Percentiles rank a stretch among this genome's conserved stretches.
Conservation (phyloP, 352 stramenopile species). For the Pythium chondricola region DNA sequence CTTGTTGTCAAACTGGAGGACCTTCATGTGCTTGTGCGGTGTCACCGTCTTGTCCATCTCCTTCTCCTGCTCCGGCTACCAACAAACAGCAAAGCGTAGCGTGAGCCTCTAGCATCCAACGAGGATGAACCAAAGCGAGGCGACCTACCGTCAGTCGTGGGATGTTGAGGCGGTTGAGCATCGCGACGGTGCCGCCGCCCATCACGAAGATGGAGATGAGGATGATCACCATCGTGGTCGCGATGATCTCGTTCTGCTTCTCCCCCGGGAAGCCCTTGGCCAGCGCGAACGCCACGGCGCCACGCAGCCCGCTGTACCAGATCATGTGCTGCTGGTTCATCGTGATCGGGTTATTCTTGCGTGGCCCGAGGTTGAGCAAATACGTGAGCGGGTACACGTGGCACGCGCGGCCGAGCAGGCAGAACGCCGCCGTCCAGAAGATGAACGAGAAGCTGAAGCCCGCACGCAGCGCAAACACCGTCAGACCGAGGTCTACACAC, state of each 20-base stretch:
- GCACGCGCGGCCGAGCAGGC: slow-evolving; percentile 70
- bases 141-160: slow-evolving; percentile 61
- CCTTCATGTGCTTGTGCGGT: slow-evolving; percentile 73
- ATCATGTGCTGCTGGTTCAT: slow-evolving; percentile 92
- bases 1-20: slow-evolving; percentile 84
- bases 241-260: slow-evolving; percentile 81
- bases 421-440: slow-evolving; percentile 82
- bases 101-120: neutral
- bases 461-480: slow-evolving; percentile 77
- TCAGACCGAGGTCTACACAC: slow-evolving; percentile 81
- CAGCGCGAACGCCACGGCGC: slow-evolving; percentile 90
- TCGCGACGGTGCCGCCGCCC: slow-evolving; percentile 84
- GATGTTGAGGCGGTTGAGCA: slow-evolving; percentile 85
- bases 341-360: slow-evolving; percentile 58
- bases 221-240: slow-evolving; percentile 90
- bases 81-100: neutral
- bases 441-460: slow-evolving; percentile 83
- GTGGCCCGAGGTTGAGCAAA: slow-evolving; percentile 54
- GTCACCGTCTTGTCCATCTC: slow-evolving; percentile 74
- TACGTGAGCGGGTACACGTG: slow-evolving; percentile 87
- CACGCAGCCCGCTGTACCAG: slow-evolving; percentile 91
- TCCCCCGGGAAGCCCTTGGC: slow-evolving; percentile 87
- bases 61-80: slow-evolving; percentile 61
- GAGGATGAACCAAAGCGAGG: neutral
- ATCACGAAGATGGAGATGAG: slow-evolving; percentile 90